A percentile compares a stretch with the other conserved stretches of the same genome.
Evolutionary conservation across 1,284 basidiomycete genomes (phyloP).

Genomic region (Puccinia triticina): DNA sequence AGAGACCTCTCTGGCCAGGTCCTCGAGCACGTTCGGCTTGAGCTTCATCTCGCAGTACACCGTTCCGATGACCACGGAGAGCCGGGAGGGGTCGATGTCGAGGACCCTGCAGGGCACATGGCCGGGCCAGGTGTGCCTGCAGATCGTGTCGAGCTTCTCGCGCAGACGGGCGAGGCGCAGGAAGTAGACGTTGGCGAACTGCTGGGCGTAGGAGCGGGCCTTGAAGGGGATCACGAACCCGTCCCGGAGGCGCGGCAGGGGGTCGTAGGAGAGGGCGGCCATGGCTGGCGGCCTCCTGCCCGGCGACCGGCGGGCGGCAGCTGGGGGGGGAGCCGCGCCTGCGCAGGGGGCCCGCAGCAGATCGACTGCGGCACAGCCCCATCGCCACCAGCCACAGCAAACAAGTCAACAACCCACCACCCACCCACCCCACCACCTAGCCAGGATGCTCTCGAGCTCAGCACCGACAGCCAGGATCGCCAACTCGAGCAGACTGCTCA

Average conservation of each 20-base stretch:
- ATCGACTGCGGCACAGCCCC: too few species aligned
- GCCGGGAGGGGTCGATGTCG: conserved; percentile 8
- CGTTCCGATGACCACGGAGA: conserved; percentile 31
- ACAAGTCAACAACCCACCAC: too few species aligned
- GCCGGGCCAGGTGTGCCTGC: background rate
- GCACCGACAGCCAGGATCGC: background rate
- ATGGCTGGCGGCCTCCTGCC: background rate
- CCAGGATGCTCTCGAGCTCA: background rate
- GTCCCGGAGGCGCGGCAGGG: background rate
- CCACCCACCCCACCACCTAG: too few species aligned
- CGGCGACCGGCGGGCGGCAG: too few species aligned
- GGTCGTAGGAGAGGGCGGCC: conserved; percentile 21
- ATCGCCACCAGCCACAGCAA: too few species aligned
- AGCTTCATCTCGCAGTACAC: conserved; percentile 43
- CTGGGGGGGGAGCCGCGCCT: too few species aligned
- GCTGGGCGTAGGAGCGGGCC: conserved; percentile 9
- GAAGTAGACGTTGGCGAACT: conserved; percentile 45
- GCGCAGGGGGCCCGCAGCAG: too few species aligned
- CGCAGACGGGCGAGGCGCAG: background rate
- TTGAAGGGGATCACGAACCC: conserved; percentile 28
- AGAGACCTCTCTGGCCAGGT: conserved; percentile 34
- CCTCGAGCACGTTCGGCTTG: conserved; percentile 44
- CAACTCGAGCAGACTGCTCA: background rate
- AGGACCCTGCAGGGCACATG: conserved; percentile 11
- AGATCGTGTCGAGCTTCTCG: background rate